Evolutionary conservation across 1,284 basidiomycete genomes (phyloP), one percentile per base, ranked within the genome.

Genomic region (Ustilago xerochloae): DNA sequence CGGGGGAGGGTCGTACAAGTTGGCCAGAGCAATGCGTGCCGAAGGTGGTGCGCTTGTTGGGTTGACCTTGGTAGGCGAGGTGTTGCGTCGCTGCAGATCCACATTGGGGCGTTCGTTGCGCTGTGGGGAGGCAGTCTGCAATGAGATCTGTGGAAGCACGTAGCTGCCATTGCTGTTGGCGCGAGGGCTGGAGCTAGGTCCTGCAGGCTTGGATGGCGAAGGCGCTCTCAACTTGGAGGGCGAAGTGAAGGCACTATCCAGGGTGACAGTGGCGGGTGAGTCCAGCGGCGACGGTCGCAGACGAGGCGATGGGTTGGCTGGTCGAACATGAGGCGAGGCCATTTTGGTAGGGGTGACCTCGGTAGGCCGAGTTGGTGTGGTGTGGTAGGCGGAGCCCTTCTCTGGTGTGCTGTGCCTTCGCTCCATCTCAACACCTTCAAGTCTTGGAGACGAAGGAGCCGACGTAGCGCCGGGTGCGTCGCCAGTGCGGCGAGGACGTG

Each of bases 71-170:
- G 65, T 64, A 2, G 73, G 73, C 47, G 73, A 75, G 28, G 68
- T 75, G 54, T 66, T 66, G 49, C 68, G 73, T 20, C 73, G 68
- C 53, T 75, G 72, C 53, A 75, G 30, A 26, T 69, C 62, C 16
- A 50, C 57, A 4, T 22, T 33, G 0, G 51, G 55, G 12, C 62
- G 58, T 46, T 69, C 66, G 48, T 63, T 66, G 36, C 62, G 56
- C 60, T 65, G 65, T 4, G 70, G 70, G 35, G 70, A 68, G 8
- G 66, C 66, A 1, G 56, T 60, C 45, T 75, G 71, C 28, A 75
- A 51, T 45, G 61, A 54, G 56, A 75, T 69, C 60, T 69, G 66
- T 0, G 69, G 69, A 24, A 72, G 46, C 12, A 63, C 48, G 24
- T 64, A 70, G 55, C 46, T 46, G 28, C 28, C 58, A 6, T 48